Evolutionary conservation across 2,329 filamentous ascomycete genomes (phyloP), one percentile per base, ranked within the genome.

Genomic region (Ophiosphaerella korrae): DNA sequence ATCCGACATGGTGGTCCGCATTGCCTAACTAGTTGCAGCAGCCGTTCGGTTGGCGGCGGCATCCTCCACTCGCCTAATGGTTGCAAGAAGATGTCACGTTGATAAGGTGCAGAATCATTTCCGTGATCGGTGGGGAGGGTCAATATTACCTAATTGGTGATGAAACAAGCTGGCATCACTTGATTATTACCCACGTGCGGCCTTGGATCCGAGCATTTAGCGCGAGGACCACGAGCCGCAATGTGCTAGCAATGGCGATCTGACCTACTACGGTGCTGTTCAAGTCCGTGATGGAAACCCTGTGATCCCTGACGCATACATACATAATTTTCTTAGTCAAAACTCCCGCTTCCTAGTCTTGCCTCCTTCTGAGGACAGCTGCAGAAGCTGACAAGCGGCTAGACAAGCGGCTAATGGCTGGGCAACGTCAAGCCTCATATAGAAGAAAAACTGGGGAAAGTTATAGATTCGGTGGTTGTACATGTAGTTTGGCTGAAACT

Each of bases 401-500:
- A 42, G 31, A 32, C 35, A 12, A 38, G 32, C 21, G 21, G 42
- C 8, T 14, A 42, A 12, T 48, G 46, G 39, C 39, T 48, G 24
- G 33, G 32, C 16, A 13, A 12, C 18, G n/a, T 43, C 39, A 43
- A 48, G 39, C 39, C 14, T 43, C 24, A 38, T 38, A 23, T 32
- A 42, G 18, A 29, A 32, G 23, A 34, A 35, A 18, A 21, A 32
- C 12, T 44, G 18, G 32, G 36, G 42, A 44, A 42, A 8, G 40
- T 23, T 34, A 16, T 16, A 21, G 5, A 21, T 21, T 21, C 37
- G 13, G 7, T 23, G 14, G 5, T 39, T 21, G 35, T 16, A 18
- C n/a, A 36, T 16, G 18, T 16, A 36, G 34, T 5, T 5, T 36
- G 9, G 34, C 5, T 36, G 34, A 14, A 14, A 6, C 34, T 29